Evolutionary conservation across 2,329 filamentous ascomycete genomes (phyloP).

Genomic region (Achaetomium macrosporum): DNA sequence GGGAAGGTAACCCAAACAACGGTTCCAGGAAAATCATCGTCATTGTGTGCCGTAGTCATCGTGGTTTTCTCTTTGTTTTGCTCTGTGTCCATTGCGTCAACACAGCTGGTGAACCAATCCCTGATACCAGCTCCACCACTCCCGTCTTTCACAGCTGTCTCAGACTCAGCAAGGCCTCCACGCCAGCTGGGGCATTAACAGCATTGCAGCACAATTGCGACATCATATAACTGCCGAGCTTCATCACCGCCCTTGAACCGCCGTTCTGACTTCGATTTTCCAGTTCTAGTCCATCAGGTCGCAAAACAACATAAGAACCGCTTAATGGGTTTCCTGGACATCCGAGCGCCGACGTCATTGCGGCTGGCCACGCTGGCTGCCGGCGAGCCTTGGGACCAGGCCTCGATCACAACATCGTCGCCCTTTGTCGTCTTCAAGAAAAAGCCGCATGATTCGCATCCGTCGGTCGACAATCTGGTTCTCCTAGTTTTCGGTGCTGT

Average conservation of each 20-base stretch:
- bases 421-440: conserved; percentile 37
- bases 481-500: conserved; percentile 92
- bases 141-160: neutral
- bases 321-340: conserved; percentile 32
- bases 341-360: conserved; percentile 40
- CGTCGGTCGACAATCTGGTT: conserved; percentile 62
- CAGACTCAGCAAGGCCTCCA: neutral
- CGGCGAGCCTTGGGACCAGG: conserved; percentile 20
- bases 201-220: conserved; percentile 5
- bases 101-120: neutral
- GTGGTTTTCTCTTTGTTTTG: too few relatives aligned
- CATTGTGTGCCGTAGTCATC: too few relatives aligned
- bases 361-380: conserved; percentile 32
- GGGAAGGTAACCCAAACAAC: too few relatives aligned
- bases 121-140: neutral
- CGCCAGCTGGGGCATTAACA: neutral
- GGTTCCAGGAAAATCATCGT: too few relatives aligned
- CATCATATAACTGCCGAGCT: neutral
- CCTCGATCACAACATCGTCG: conserved; percentile 29
- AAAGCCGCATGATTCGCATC: conserved; percentile 48
- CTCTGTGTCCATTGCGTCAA: neutral
- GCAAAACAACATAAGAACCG: neutral
- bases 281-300: neutral
- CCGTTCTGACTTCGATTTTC: neutral
- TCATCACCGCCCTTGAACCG: neutral